Base-by-base conservation (phyloP, 495 filamentous ascomycete genomes). In the Penicillium argentinense region DNA sequence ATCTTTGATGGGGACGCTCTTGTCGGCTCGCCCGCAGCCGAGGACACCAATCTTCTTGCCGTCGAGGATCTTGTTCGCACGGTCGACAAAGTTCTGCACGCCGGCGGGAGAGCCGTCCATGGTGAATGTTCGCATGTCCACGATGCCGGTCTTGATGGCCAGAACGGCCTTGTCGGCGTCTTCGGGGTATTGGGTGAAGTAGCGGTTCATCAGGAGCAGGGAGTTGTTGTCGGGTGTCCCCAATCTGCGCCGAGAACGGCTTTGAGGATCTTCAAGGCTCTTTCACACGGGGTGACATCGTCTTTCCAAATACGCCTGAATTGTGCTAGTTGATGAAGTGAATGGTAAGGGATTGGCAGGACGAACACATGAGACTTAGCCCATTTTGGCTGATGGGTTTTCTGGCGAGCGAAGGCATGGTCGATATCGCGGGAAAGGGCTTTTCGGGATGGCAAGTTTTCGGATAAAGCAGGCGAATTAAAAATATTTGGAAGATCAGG, bases 21-120 rank as follows among this genome's bases (percentile, higher is more conserved):
- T 73, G 54, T 91, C 88, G 4, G 86, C 72, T 2, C 88, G 72
- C 14, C 80, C 86, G 46, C 65, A 79, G 57, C 87, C 83, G 52
- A 87, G 91, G 29, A 89, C 73, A 58, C 91, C 86, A 29, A 92
- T 67, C 45, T 76, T 83, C 50, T 78, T 82, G 2, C 83, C 84
- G 19, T 80, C 79, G 11, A 89, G 72, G 23, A 78, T 57, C 22
- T 59, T 61, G 29, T 87, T 56, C 29, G 65, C 72, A 53, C 74
- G 74, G 39, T 87, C 81, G 33, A 89, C 63, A 23, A 71, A 75
- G 18, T 69, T 60, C 1, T 76, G 71, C 3, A 82, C 62, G 25
- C 65, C 67, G 47, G 76, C 76, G 17, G 72, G 68, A 12, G 72
- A 76, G 28, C 78, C 71, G 38, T 84, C 75, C 25, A 73, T 56